Evolutionary conservation across 2,329 filamentous ascomycete species (phyloP).

Genomic region (Botryosphaeria dothidea): DNA sequence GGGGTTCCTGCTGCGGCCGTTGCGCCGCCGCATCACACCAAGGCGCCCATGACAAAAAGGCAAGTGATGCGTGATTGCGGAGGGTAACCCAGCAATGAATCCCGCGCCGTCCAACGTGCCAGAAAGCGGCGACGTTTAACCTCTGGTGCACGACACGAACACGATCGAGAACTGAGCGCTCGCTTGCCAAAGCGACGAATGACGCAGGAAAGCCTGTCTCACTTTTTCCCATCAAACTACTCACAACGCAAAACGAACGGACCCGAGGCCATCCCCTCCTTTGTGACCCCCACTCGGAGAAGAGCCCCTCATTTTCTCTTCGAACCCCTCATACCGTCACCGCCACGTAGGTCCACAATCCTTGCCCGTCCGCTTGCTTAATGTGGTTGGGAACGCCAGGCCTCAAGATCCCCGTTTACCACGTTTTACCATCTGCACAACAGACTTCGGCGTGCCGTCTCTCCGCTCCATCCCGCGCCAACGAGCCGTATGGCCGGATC

Average conservation of each 20-base stretch:
- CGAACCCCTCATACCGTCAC: background rate
- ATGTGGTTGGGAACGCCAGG: background rate
- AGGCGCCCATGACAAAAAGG: background rate
- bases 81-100: background rate
- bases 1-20: background rate
- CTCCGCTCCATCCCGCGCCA: constrained; percentile 1
- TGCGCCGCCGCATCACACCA: background rate
- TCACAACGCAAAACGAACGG: background rate
- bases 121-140: background rate
- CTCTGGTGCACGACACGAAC: background rate
- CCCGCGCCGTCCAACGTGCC: background rate
- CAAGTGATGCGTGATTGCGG: background rate
- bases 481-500: background rate
- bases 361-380: background rate
- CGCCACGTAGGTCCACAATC: background rate
- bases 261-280: background rate
- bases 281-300: background rate
- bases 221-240: background rate
- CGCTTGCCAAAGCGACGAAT: background rate
- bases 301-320: background rate
- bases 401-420: background rate
- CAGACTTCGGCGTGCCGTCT: background rate
- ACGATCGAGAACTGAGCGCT: background rate
- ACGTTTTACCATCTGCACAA: constrained; percentile 4
- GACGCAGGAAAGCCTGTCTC: background rate